These are phyloP conservation scores for Vinca minor DNA, from an alignment of 257 asterid genomes.

Conservation along the genomic window DNA sequence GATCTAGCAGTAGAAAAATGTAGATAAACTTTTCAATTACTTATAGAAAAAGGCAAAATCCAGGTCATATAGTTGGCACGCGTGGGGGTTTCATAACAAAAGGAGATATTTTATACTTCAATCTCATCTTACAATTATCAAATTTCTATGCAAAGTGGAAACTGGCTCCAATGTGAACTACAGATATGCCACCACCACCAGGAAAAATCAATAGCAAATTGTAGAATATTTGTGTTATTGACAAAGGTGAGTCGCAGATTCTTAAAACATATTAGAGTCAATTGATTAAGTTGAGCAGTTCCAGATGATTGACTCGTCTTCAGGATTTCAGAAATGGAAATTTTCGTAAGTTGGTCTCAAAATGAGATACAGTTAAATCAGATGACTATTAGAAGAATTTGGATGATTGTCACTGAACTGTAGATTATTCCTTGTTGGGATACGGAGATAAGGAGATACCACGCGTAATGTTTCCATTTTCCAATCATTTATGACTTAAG, in stretches of 20 bases:
- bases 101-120: background rate
- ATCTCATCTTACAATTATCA: background rate
- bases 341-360: no score
- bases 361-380: background rate
- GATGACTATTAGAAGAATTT: background rate
- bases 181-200: background rate
- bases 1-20: constrained; percentile 35
- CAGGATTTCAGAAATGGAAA: no score
- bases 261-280: no score
- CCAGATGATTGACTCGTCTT: no score
- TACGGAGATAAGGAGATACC: background rate
- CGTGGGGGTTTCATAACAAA: background rate
- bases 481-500: background rate
- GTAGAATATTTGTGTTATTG: background rate
- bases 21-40: background rate
- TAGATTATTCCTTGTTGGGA: background rate
- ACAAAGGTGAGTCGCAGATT: background rate
- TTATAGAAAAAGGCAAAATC: background rate
- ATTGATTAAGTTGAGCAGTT: no score
- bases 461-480: background rate
- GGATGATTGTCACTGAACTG: background rate
- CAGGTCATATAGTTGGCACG: background rate
- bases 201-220: background rate
- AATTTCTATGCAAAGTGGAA: background rate
- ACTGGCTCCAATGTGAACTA: background rate